Evolutionary conservation across 306 rosid species (phyloP).

Genomic region (Lathyrus sativus): DNA sequence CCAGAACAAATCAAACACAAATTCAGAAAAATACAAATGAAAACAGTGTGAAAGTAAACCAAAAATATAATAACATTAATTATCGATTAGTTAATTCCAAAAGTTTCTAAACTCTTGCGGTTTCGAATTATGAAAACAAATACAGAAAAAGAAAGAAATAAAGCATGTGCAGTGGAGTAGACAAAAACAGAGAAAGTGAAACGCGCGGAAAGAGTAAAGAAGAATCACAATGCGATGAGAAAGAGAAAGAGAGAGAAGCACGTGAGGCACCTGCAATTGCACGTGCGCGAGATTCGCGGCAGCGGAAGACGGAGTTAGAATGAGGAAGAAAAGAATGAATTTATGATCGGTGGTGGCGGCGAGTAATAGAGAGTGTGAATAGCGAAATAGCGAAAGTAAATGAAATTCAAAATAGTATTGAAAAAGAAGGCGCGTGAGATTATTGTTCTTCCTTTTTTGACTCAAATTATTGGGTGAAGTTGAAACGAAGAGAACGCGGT

Average conservation of each 20-base stretch:
- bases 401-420: slow-evolving; percentile 25
- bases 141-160: neutral
- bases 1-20: slow-evolving; percentile 8
- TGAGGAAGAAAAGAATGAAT: slow-evolving; percentile 16
- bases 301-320: neutral
- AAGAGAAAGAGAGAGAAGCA: neutral
- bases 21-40: neutral
- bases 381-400: neutral
- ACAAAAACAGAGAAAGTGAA: slow-evolving; percentile 10
- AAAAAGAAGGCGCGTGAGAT: slow-evolving; percentile 36
- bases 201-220: slow-evolving; percentile 13
- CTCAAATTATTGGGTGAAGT: neutral
- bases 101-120: too few species aligned
- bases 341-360: neutral
- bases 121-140: too few species aligned
- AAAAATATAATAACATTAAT: neutral
- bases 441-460: neutral
- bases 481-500: neutral
- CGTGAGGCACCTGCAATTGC: slow-evolving; percentile 33
- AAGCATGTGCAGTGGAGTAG: slow-evolving; percentile 4
- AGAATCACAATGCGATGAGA: slow-evolving; percentile 29
- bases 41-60: slow-evolving; percentile 1
- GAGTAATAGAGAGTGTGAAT: neutral
- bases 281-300: slow-evolving; percentile 35
- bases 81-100: too few species aligned